Evolutionary conservation across 345 rosid species (phyloP).

Genomic region (Abelmoschus esculentus): DNA sequence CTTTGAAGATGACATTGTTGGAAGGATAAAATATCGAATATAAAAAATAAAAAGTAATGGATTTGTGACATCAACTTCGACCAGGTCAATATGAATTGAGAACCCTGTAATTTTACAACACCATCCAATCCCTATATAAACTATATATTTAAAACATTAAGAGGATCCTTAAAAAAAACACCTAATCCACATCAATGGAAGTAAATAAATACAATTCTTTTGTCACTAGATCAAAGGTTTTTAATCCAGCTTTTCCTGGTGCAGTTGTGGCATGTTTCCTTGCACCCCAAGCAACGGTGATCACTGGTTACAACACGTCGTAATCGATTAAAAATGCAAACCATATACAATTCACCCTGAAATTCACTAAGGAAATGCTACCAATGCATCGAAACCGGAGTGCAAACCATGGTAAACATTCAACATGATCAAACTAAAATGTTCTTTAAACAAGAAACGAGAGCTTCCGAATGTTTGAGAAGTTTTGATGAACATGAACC

Average conservation of each 20-base stretch:
- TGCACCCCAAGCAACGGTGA: not conserved
- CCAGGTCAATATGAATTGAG: not conserved
- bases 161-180: not conserved
- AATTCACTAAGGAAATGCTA: not conserved
- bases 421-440: not conserved
- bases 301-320: not conserved
- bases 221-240: not conserved
- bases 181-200: constrained; percentile 3
- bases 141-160: constrained; percentile 10
- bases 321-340: not conserved
- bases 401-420: not conserved
- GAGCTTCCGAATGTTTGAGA: not conserved
- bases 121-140: not conserved
- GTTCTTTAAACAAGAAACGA: not conserved
- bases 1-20: not conserved
- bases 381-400: not conserved
- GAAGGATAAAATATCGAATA: not conserved
- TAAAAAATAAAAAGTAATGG: no score
- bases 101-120: constrained; percentile 7
- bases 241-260: not conserved
- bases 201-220: not conserved
- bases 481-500: not conserved
- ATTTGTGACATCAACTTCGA: not conserved
- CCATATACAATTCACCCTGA: not conserved
- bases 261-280: not conserved